These are phyloP conservation scores for Candida maltosa DNA, from an alignment of 805 yeast genomes.

Conservation along the genomic window DNA sequence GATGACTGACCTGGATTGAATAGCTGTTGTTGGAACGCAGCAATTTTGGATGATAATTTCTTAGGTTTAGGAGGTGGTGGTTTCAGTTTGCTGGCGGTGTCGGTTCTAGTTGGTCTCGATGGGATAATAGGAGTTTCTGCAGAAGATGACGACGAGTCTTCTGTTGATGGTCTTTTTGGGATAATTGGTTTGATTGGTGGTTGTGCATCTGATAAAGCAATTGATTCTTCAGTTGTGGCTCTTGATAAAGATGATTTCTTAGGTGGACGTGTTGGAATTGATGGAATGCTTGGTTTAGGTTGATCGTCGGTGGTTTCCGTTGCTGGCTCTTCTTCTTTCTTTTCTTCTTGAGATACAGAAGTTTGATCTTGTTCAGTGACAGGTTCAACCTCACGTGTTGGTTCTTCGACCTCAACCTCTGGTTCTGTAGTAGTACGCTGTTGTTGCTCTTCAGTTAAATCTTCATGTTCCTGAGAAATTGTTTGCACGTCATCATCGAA, in stretches of 20 bases:
- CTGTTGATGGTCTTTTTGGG: conserved; percentile 8
- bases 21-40: conserved; percentile 74
- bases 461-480: conserved; percentile 22
- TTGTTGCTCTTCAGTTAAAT: conserved; percentile 2
- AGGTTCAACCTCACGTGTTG: too few relatives aligned
- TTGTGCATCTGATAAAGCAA: not conserved
- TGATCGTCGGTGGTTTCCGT: not conserved
- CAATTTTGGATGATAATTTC: conserved; percentile 73
- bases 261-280: too few relatives aligned
- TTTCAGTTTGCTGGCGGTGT: conserved; percentile 12
- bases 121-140: conserved; percentile 1
- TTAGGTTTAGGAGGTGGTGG: conserved; percentile 69
- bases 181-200: conserved; percentile 3
- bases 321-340: conserved; percentile 1
- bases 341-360: too few relatives aligned
- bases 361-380: too few relatives aligned
- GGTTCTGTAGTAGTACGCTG: not conserved
- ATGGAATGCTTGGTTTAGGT: too few relatives aligned
- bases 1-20: too few relatives aligned
- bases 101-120: not conserved
- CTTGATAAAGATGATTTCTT: too few relatives aligned
- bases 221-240: not conserved
- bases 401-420: not conserved
- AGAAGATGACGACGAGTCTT: not conserved
- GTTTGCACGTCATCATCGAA: conserved; percentile 32